Conservation (phyloP, 306 rosid species). For the Castanea mollissima region DNA sequence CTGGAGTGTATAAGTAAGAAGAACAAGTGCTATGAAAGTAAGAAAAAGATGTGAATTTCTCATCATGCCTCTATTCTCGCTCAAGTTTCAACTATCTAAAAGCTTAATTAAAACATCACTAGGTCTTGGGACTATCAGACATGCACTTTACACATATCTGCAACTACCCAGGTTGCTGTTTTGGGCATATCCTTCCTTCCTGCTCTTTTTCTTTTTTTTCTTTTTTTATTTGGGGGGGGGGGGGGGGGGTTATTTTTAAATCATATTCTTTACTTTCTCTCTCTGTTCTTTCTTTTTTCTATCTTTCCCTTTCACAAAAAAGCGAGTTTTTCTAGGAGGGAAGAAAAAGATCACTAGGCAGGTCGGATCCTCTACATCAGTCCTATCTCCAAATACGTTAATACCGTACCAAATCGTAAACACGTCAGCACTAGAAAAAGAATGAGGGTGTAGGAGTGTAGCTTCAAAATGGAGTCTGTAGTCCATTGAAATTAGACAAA, state of each 20-base stretch:
- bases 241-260: background rate
- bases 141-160: background rate
- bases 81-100: slow-evolving; percentile 4
- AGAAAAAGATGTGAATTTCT: slow-evolving; percentile 38
- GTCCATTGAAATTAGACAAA: too few species aligned
- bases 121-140: background rate
- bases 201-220: background rate
- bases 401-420: background rate
- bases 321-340: slow-evolving; percentile 35
- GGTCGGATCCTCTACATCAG: background rate
- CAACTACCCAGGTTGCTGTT: background rate
- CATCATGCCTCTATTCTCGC: slow-evolving; percentile 47
- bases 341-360: background rate
- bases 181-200: background rate
- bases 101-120: background rate
- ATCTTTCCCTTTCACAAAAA: slow-evolving; percentile 21
- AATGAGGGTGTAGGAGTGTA: too few species aligned
- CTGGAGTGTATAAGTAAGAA: slow-evolving; percentile 38
- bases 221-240: background rate
- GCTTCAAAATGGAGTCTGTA: too few species aligned
- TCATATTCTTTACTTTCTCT: background rate
- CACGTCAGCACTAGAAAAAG: background rate
- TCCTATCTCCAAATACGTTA: background rate
- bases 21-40: slow-evolving; percentile 30
- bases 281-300: background rate